Conservation (phyloP, 2,329 filamentous ascomycete species). For the Coniochaeta prunicola region DNA sequence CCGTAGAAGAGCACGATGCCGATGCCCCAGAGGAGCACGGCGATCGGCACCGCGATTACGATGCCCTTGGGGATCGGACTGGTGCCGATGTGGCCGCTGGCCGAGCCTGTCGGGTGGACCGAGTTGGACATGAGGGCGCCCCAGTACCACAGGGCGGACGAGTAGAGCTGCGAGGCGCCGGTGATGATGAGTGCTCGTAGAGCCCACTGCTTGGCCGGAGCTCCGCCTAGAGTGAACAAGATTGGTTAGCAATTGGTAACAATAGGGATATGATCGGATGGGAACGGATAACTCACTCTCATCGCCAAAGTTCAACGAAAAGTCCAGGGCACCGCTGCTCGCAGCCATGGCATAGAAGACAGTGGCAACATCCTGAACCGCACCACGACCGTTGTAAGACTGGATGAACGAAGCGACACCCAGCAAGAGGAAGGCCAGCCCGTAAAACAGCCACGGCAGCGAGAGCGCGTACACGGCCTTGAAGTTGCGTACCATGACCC, state of each 20-base stretch:
- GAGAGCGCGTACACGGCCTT: conserved; percentile 50
- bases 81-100: conserved; percentile 26
- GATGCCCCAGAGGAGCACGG: conserved; percentile 48
- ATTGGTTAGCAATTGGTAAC: neutral
- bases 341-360: conserved; percentile 56
- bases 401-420: conserved; percentile 49
- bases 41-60: conserved; percentile 50
- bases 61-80: conserved; percentile 18
- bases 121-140: conserved; percentile 44
- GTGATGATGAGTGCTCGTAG: conserved; percentile 61
- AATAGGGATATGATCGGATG: neutral
- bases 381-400: conserved; percentile 27
- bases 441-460: conserved; percentile 56
- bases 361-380: conserved; percentile 53
- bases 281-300: conserved; percentile 26
- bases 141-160: conserved; percentile 61
- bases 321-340: conserved; percentile 56
- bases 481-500: conserved; percentile 51
- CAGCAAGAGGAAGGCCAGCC: conserved; percentile 55
- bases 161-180: conserved; percentile 60
- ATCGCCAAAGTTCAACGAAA: conserved; percentile 60
- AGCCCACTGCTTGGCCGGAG: conserved; percentile 56
- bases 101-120: conserved; percentile 29
- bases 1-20: conserved; percentile 49
- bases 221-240: conserved; percentile 31